Evolutionary conservation across 2,329 filamentous ascomycete genomes (phyloP).

Genomic region (Pyricularia sp.): DNA sequence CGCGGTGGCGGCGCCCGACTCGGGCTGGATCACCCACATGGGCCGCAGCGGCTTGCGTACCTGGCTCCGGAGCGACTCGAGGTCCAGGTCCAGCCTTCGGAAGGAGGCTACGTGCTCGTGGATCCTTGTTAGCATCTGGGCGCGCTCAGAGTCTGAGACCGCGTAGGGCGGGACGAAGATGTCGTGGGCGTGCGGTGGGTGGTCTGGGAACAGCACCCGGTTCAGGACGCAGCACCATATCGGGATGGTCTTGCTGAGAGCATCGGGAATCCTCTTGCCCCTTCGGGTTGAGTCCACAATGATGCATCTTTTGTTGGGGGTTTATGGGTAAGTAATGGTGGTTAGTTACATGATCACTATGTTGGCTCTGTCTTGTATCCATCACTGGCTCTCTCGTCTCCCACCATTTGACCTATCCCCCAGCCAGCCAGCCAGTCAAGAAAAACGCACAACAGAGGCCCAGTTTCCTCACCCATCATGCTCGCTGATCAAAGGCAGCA

Average conservation of each 20-base stretch:
- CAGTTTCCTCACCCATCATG: constrained; percentile 55
- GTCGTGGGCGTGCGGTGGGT: constrained; percentile 24
- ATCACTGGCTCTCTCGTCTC: not conserved
- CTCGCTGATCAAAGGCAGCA: constrained; percentile 58
- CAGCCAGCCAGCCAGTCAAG: not conserved
- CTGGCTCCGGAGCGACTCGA: constrained; percentile 39
- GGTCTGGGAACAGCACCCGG: constrained; percentile 59
- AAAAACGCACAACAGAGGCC: not conserved
- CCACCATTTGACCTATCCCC: not conserved
- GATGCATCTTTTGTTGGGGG: constrained; percentile 44
- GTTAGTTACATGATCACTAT: not conserved
- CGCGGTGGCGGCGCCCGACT: constrained; percentile 24
- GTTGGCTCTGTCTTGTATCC: not conserved
- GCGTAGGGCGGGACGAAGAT: constrained; percentile 65
- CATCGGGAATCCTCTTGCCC: constrained; percentile 92
- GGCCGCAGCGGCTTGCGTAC: constrained; percentile 66
- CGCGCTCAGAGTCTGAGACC: constrained; percentile 65
- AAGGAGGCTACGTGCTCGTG: constrained; percentile 44
- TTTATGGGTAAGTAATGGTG: not conserved
- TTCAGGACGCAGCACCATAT: constrained; percentile 92
- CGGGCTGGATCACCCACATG: constrained; percentile 63
- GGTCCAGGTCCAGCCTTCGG: constrained; percentile 48
- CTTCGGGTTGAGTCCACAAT: constrained; percentile 89
- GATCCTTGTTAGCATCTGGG: constrained; percentile 61
- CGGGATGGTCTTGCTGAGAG: constrained; percentile 85